Evolutionary conservation across 768 basidiomycete genomes (phyloP).

Genomic region (Epithele typhae): DNA sequence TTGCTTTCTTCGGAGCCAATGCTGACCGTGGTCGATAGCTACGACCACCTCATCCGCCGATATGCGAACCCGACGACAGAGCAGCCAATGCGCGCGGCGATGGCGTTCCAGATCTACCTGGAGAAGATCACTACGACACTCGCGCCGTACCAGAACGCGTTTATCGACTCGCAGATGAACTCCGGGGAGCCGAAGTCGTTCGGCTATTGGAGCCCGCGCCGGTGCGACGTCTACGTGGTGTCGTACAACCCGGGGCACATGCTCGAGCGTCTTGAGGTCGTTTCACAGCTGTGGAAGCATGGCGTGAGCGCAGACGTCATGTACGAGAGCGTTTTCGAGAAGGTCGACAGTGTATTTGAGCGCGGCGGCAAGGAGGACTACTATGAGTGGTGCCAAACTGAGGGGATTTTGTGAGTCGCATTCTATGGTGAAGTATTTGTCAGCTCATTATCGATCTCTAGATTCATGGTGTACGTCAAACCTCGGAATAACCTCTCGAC

Average conservation of each 20-base stretch:
- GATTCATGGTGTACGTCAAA: slow-evolving; percentile 48
- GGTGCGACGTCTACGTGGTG: slow-evolving; percentile 84
- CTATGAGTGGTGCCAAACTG: slow-evolving; percentile 64
- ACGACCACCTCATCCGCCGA: slow-evolving; percentile 63
- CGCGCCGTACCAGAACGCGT: slow-evolving; percentile 62
- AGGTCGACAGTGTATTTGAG: slow-evolving; percentile 55
- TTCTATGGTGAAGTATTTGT: too few species aligned
- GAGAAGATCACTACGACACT: slow-evolving; percentile 73
- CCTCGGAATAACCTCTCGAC: slow-evolving; percentile 51
- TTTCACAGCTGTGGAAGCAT: slow-evolving; percentile 72
- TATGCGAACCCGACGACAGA: slow-evolving; percentile 55
- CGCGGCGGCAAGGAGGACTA: slow-evolving; percentile 63
- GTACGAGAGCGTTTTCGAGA: slow-evolving; percentile 72
- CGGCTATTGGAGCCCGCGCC: slow-evolving; percentile 85
- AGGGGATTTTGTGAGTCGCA: slow-evolving; percentile 70
- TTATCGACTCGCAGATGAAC: slow-evolving; percentile 51
- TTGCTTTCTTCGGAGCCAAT: background rate
- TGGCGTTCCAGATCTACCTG: slow-evolving; percentile 72
- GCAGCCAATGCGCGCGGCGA: slow-evolving; percentile 53
- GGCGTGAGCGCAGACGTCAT: slow-evolving; percentile 84
- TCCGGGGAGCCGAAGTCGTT: slow-evolving; percentile 80
- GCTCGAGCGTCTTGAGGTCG: slow-evolving; percentile 74
- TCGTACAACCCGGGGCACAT: slow-evolving; percentile 74
- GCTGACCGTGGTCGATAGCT: slow-evolving; percentile 38
- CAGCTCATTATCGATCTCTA: slow-evolving; percentile 20